Evolutionary conservation across 2,329 filamentous ascomycete species (phyloP), one percentile per base, ranked within the genome.

Genomic region (Neonectria faginata): DNA sequence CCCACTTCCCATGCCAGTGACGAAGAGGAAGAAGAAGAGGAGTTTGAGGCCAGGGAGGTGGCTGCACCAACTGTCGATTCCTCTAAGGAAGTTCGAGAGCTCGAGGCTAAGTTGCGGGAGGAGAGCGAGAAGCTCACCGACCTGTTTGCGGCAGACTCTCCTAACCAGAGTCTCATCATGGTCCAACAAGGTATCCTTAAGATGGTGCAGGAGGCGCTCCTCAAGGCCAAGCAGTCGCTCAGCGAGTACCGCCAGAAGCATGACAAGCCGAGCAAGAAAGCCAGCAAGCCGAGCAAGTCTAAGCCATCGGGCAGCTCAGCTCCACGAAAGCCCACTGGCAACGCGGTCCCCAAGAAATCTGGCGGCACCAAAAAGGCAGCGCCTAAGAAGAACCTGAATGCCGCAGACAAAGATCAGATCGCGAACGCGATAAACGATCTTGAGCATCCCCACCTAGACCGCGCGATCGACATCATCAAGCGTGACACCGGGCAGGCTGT

Each of bases 381-480:
- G 0, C 59, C 75, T 6, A 82, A 81, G 73, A 82, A 79, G 74
- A 86, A 86, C 58, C 87, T 92, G 74, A 88, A 93, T 48, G 90
- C 88, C 64, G 85, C 91, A 3, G 94, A 99, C 80, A 98, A 98
- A 83, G 93, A 96, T 62, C 88, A 94, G 69, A 97, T 99, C 62
- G 95, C 93, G 1, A 90, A 91, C 63, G 92, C 92, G 14, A 96
- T 97, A 68, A 92, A 91, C 72, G 90, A 90, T 67, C 88, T 98
- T 62, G 90, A 94, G 18, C 91, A 91, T 54, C 84, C 85, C n/a
- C 89, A 93, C 70, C 91, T 97, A 74, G 87, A 90, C 54, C 88
- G 89, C 70, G 93, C 95, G 0, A 92, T 97, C 33, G 89, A 91
- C 64, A 94, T 98, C 67, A 98, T 99, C 75, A 93, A 97, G 77